These are phyloP conservation scores for Pelargonium australe DNA, from an alignment of 441 rosid genomes.

Conservation along the genomic window DNA sequence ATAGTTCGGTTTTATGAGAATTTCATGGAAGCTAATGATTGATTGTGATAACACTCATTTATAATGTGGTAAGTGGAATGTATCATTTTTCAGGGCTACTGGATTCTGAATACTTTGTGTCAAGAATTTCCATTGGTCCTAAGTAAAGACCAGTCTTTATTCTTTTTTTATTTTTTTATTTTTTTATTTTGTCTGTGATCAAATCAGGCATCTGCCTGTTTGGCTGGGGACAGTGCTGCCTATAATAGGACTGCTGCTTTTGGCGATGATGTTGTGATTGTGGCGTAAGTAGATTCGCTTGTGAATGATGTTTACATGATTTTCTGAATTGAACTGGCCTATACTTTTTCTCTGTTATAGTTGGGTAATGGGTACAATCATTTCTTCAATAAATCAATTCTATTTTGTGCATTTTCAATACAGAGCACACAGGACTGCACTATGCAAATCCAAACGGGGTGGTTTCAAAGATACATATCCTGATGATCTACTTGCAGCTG, in stretches of 20 bases:
- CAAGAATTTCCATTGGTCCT: neutral
- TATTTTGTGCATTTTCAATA: neutral
- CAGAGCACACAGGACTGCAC: constrained; percentile 84
- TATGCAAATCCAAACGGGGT: constrained; percentile 86
- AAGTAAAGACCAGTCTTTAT: neutral
- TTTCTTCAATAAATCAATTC: neutral
- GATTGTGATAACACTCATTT: neutral
- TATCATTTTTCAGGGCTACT: too few species aligned
- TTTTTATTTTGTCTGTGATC: neutral
- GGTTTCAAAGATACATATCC: constrained; percentile 90
- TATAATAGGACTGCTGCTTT: constrained; percentile 50
- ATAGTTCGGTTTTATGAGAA: neutral
- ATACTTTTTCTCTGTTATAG: neutral
- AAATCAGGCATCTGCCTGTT: constrained; percentile 52
- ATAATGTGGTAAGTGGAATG: too few species aligned
- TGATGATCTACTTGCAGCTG: constrained; percentile 89
- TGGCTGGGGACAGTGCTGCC: constrained; percentile 36
- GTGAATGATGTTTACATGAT: neutral
- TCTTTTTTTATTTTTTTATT: neutral
- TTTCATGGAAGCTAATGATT: neutral
- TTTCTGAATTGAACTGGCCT: neutral
- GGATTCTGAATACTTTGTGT: neutral
- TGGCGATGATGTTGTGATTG: constrained; percentile 63
- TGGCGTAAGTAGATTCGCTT: constrained; percentile 44
- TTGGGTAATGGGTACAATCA: neutral